Evolutionary conservation across 768 basidiomycete genomes (phyloP).

Genomic region (Cytidiella melzeri): DNA sequence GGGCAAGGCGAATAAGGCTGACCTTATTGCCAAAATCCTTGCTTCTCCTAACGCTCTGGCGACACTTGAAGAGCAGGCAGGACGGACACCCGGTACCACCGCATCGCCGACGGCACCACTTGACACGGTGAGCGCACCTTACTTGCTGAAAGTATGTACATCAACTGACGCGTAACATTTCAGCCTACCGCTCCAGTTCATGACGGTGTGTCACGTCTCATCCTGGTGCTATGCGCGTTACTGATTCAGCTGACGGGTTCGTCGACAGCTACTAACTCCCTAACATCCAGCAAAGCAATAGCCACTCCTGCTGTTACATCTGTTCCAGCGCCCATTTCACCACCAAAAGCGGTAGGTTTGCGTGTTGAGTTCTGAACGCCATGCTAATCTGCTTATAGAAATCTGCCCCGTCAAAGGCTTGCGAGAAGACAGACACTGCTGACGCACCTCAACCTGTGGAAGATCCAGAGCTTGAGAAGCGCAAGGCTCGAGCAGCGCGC

Average conservation of each 20-base stretch:
- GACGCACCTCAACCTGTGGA: constrained; percentile 17
- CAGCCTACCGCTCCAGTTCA: not conserved
- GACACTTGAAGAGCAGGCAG: constrained; percentile 34
- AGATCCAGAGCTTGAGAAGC: constrained; percentile 51
- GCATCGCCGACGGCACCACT: constrained; percentile 16
- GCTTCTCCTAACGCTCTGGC: constrained; percentile 45
- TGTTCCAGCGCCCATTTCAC: not conserved
- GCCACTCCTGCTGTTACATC: constrained; percentile 1
- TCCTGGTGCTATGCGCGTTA: too few relatives aligned
- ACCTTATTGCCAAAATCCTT: constrained; percentile 59
- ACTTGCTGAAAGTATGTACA: not conserved
- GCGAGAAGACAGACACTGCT: constrained; percentile 2
- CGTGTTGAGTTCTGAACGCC: not conserved
- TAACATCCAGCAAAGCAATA: too few relatives aligned
- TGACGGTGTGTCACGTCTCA: too few relatives aligned
- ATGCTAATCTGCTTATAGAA: not conserved
- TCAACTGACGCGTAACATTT: not conserved
- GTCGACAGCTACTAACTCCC: too few relatives aligned
- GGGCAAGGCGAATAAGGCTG: constrained; percentile 57
- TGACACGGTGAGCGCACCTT: not conserved
- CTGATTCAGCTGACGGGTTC: too few relatives aligned
- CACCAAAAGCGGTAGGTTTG: constrained; percentile 1
- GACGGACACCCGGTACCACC: constrained; percentile 18
- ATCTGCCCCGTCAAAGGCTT: not conserved
- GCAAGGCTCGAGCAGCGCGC: constrained; percentile 58